Evolutionary conservation across 805 yeast species (phyloP), one percentile per base, ranked within the genome.

Genomic region (Ogataea salicorniae): DNA sequence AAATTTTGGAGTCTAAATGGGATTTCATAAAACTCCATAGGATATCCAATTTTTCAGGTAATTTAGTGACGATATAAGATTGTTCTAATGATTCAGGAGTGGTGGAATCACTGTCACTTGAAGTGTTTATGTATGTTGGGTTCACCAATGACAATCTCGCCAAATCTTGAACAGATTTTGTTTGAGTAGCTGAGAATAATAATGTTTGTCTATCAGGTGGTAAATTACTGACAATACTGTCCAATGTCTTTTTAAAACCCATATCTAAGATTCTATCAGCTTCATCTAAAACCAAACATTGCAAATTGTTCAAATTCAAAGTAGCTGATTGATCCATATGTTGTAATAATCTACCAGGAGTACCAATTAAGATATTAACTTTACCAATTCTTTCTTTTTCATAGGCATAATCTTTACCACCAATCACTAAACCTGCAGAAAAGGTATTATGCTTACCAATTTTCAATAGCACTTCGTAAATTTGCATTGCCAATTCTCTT

Each of bases 191-290:
- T 0, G 95, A 85, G 56, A 87, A 91, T 42, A 90, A 67, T 43
- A 90, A 63, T 0, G 97, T 89, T 62, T 91, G 97, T 62, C 96
- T 77, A 4, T 82, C 75, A 11, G 84, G 80, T 0, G 96, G 95
- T 50, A 90, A 69, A 62, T 85, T 88, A 41, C 79, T 77, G 26
- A 90, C 68, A 46, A 90, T 90, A 31, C 84, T 84, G 62, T 91
- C 96, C 51, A 90, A 68, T 39, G 94, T 85, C 57, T 79, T 80
- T 61, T 82, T 83, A 74, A 90, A 90, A 7, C 97, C 97, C 95
- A 91, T 87, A 67, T 90, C 97, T 57, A 90, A 70, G 58, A 94
- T 87, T 55, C 97, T 73, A 62, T 90, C 97, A 0, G 97, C 97
- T 66, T 90, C 97, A 65, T 90, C 97, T 45, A 90, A 67, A 2